Percentiles rank a stretch among this genome's conserved stretches.
Evolutionary conservation across 1,139 yeast genomes (phyloP).

Genomic region (Kodamaea arcana): DNA sequence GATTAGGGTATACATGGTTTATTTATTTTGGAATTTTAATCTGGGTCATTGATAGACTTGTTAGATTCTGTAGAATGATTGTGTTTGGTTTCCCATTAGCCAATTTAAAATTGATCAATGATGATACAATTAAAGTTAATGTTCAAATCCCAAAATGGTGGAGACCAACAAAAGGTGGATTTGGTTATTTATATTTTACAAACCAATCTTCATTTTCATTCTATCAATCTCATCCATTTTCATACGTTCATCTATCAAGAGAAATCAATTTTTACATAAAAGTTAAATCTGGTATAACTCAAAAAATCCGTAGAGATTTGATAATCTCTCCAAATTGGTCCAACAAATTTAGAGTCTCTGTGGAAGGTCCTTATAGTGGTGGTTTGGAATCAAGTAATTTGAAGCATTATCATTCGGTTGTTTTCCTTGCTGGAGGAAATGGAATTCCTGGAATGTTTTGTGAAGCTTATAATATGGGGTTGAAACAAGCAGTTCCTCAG

Average conservation of each 20-base stretch:
- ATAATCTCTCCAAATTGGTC: slow-evolving; percentile 11
- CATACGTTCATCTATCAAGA: slow-evolving; percentile 19
- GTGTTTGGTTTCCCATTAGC: slow-evolving; percentile 17
- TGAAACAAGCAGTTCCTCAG: slow-evolving; percentile 8
- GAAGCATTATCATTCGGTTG: slow-evolving; percentile 13
- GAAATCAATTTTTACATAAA: slow-evolving; percentile 17
- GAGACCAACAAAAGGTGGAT: slow-evolving; percentile 15
- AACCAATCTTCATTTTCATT: slow-evolving; percentile 16
- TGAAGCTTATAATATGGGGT: slow-evolving; percentile 24
- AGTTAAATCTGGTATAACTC: slow-evolving; percentile 21
- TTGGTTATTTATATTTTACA: slow-evolving; percentile 17
- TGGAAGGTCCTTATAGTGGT: slow-evolving; percentile 59
- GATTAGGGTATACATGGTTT: background rate
- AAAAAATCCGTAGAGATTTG: slow-evolving; percentile 13
- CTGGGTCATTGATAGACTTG: slow-evolving; percentile 17
- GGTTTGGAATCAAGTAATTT: slow-evolving; percentile 18
- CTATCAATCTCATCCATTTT: slow-evolving; percentile 23
- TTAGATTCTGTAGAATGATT: slow-evolving; percentile 13
- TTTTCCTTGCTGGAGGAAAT: slow-evolving; percentile 56
- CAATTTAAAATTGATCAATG: slow-evolving; percentile 15
- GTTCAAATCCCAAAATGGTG: slow-evolving; percentile 15
- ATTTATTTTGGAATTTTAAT: slow-evolving; percentile 15
- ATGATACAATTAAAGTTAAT: slow-evolving; percentile 16
- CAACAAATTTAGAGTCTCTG: slow-evolving; percentile 25
- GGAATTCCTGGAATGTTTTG: slow-evolving; percentile 56